Evolutionary conservation across 176 grass and related monocot species (phyloP).

Genomic region (Bromus sterilis): DNA sequence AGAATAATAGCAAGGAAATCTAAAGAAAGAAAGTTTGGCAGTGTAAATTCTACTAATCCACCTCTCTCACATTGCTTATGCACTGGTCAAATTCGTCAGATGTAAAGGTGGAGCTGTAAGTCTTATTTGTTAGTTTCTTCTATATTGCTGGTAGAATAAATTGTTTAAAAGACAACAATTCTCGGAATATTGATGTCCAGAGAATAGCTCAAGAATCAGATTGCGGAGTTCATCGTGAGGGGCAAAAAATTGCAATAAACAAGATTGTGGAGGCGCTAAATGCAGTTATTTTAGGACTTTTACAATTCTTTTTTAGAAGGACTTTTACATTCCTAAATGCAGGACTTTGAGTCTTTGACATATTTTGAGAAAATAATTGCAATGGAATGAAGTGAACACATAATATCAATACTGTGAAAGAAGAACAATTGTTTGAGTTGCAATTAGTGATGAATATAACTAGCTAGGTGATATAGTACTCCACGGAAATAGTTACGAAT

Average conservation of each 20-base stretch:
- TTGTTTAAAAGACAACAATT: neutral
- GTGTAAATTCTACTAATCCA: neutral
- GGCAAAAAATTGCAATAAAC: neutral
- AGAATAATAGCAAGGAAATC: neutral
- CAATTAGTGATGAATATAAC: neutral
- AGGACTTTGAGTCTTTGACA: neutral
- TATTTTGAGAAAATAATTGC: neutral
- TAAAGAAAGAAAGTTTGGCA: neutral
- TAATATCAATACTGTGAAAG: neutral
- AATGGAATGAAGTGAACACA: neutral
- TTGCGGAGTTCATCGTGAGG: neutral
- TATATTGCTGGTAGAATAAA: neutral
- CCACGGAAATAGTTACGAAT: neutral
- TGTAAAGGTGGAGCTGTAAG: neutral
- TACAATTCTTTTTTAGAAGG: neutral
- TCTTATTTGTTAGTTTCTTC: neutral
- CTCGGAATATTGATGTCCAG: neutral
- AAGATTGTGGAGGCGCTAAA: neutral
- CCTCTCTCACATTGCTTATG: neutral
- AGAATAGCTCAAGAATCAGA: neutral
- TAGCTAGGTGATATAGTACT: neutral
- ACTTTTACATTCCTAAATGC: neutral
- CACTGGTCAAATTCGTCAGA: neutral
- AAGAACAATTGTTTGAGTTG: neutral
- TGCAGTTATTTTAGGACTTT: neutral